Base-by-base conservation (phyloP, 78 protist genomes). In the Dictyostelium intermedium region DNA sequence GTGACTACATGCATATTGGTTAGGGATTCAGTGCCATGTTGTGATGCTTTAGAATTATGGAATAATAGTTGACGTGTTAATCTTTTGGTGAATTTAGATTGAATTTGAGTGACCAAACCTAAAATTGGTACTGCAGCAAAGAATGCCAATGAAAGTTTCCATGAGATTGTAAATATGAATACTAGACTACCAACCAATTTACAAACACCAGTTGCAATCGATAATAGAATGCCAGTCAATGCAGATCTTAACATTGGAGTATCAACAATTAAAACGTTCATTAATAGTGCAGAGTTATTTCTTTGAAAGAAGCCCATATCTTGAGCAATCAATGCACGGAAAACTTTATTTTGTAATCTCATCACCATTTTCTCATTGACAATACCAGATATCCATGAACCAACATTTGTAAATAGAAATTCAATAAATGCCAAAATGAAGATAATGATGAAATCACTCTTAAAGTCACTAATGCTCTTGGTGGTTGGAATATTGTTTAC, bases 261-360 rank as follows among this genome's bases (percentile, higher is more conserved):
- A 89, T 89, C 94, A 4, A 89, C 87, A 45, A 89, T 89, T 39
- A 89, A 80, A 20, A 89, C 87, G 70, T 89, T 89, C 81, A 89
- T 89, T 11, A 89, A 47, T 3, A 69, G 35, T 27, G 83, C 82
- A 1, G 94, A 27, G 50, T 89, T 89, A 39, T 89, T 89, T 63
- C 60, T 89, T 43, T 80, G 85, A 63, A 89, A 89, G 87, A 89
- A 89, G 5, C 94, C 87, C 94, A 89, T 89, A 32, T 89, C 94
- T 39, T 89, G 94, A 18, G 82, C 85, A 53, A 89, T 89, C 4
- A 89, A 34, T 30, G 94, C 87, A 53, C 41, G 63, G 47, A 87
- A 87, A 7, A 89, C 74, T 70, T 89, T 89, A 76, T 37, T 66
- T 89, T 89, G 94, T 14, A 89, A 25, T 43, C 84, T 80, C 87